phyloP scores from a whole-genome alignment of 352 stramenopile genomes.

The Pythium phragmiticola region DNA sequence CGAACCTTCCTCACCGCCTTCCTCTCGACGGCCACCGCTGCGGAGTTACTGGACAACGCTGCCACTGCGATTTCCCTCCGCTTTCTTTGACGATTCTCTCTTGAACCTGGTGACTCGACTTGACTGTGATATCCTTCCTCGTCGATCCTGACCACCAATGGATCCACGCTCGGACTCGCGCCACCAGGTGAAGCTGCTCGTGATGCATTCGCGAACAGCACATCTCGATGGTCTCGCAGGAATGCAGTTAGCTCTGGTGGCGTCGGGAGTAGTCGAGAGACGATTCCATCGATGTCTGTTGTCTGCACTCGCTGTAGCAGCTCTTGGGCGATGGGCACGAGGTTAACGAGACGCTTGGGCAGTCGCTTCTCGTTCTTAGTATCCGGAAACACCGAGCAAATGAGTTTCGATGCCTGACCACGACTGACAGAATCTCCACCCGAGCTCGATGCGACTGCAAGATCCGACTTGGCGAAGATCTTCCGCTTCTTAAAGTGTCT shows the following conservation, averaged over 20 bases:
- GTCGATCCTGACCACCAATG: neutral
- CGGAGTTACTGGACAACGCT: constrained; percentile 39
- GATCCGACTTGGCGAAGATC: constrained; percentile 37
- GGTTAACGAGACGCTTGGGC: constrained; percentile 52
- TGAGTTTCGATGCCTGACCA: constrained; percentile 36
- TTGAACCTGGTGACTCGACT: constrained; percentile 13
- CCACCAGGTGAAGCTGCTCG: too few relatives aligned
- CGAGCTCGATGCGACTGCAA: constrained; percentile 8
- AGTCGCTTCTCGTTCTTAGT: constrained; percentile 37
- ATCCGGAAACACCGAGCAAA: constrained; percentile 47
- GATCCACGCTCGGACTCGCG: neutral
- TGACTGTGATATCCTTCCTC: constrained; percentile 67
- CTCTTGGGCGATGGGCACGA: constrained; percentile 57
- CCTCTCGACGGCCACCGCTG: neutral
- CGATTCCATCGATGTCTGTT: constrained; percentile 35
- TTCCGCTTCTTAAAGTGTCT: constrained; percentile 36
- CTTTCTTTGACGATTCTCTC: constrained; percentile 43
- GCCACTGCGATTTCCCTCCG: constrained; percentile 47
- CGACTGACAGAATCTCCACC: constrained; percentile 31
- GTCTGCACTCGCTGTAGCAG: constrained; percentile 43
- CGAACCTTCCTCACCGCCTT: neutral
- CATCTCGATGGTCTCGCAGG: constrained; percentile 34
- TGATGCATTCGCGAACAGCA: neutral
- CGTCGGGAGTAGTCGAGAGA: constrained; percentile 34
- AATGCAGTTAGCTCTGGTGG: constrained; percentile 40